Conservation (phyloP, 2,329 filamentous ascomycete genomes). For the Arachnomyces sp. region DNA sequence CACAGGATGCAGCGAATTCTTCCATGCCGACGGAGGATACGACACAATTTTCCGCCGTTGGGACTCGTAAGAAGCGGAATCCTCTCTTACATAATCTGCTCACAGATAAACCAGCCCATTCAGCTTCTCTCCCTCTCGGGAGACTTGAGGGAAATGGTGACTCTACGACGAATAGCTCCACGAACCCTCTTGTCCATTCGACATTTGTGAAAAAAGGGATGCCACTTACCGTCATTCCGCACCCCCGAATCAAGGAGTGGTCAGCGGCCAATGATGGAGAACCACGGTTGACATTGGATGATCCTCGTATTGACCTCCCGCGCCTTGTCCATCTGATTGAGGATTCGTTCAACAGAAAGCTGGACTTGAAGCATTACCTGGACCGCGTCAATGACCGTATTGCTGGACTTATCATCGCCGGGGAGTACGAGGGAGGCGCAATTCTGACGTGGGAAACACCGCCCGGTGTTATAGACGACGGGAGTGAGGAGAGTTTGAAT, state of each 20-base stretch:
- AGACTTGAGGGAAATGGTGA: conserved; percentile 45
- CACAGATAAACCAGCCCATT: conserved; percentile 88
- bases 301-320: conserved; percentile 73
- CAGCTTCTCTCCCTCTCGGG: conserved; percentile 75
- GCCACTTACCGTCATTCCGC: conserved; percentile 74
- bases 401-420: conserved; percentile 88
- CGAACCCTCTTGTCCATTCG: conserved; percentile 46
- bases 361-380: conserved; percentile 79
- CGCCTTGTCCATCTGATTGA: conserved; percentile 82
- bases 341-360: conserved; percentile 78
- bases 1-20: conserved; percentile 67
- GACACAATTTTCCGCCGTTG: conserved; percentile 40
- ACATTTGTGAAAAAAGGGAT: conserved; percentile 89
- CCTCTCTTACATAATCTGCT: conserved; percentile 91
- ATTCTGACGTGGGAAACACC: conserved; percentile 91
- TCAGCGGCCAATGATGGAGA: conserved; percentile 52
- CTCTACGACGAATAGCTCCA: conserved; percentile 21
- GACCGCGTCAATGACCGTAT: conserved; percentile 70
- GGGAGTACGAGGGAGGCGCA: conserved; percentile 92
- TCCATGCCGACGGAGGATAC: conserved; percentile 24
- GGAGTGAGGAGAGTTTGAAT: conserved; percentile 44
- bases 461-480: conserved; percentile 48
- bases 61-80: conserved; percentile 60
- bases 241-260: conserved; percentile 62
- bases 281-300: conserved; percentile 62